Conservation (phyloP, 2,329 filamentous ascomycete genomes). For the Talaromyces funiculosus region DNA sequence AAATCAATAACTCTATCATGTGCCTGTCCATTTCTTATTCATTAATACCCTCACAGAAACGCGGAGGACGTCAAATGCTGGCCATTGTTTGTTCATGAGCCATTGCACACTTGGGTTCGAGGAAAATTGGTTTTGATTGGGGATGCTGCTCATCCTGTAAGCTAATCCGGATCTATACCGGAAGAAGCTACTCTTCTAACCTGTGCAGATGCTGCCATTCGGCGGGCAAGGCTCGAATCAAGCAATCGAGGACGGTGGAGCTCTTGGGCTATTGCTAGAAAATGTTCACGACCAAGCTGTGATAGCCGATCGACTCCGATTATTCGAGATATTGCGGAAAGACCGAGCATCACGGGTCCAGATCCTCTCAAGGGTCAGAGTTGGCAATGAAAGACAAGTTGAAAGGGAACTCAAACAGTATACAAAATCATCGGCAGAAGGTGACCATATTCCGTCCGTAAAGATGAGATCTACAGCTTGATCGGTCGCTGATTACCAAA, state of each 20-base stretch:
- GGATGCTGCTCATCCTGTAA: conserved; percentile 31
- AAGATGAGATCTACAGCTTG: no score
- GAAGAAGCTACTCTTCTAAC: neutral
- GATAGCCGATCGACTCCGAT: no score
- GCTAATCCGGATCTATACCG: neutral
- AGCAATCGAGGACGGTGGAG: conserved; percentile 31
- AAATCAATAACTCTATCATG: no score
- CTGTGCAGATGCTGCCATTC: conserved; percentile 24
- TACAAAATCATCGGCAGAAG: conserved; percentile 28
- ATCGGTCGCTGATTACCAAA: no score
- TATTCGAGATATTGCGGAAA: conserved; percentile 16
- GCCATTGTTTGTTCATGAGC: conserved; percentile 25
- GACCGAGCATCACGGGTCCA: conserved; percentile 23
- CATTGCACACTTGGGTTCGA: conserved; percentile 21
- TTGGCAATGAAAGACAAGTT: neutral
- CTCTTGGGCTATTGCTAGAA: conserved; percentile 18
- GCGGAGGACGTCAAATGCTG: conserved; percentile 20
- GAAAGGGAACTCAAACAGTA: conserved; percentile 1
- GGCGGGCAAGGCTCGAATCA: conserved; percentile 29
- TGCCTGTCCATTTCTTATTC: no score
- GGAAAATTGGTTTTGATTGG: conserved; percentile 27
- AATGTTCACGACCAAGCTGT: conserved; percentile 10
- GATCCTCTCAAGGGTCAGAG: conserved; percentile 17
- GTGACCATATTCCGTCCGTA: no score
- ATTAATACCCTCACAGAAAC: conserved; percentile 6